Conservation (phyloP, 768 basidiomycete species). For the Trametes maxima region DNA sequence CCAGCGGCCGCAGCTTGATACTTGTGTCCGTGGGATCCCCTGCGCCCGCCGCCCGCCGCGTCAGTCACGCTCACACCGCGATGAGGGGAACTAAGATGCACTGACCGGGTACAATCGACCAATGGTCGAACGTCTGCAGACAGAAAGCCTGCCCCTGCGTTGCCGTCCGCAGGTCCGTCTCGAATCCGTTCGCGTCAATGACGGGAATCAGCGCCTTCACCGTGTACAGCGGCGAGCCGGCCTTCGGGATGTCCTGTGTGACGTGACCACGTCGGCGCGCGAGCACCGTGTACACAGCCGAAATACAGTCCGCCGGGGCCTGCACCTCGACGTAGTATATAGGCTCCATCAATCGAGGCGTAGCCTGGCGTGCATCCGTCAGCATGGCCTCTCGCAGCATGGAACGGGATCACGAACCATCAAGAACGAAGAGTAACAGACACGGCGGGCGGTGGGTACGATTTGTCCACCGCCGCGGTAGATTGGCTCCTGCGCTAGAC, state of each 20-base stretch:
- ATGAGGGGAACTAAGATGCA: conserved; percentile 15
- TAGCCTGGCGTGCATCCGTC: conserved; percentile 57
- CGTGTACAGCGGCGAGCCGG: conserved; percentile 96
- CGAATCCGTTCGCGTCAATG: conserved; percentile 98
- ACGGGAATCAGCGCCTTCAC: conserved; percentile 98
- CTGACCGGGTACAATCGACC: conserved; percentile 96
- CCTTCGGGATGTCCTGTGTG: conserved; percentile 96
- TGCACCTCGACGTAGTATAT: conserved; percentile 99
- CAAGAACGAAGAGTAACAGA: conserved; percentile 98
- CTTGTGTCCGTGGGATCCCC: conserved; percentile 98
- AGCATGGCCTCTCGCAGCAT: neutral
- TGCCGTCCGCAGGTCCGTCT: conserved; percentile 95
- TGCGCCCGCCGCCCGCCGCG: conserved; percentile 31
- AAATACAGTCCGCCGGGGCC: conserved; percentile 97
- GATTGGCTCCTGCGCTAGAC: conserved; percentile 92
- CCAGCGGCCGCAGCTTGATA: conserved; percentile 93
- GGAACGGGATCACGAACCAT: conserved; percentile 63
- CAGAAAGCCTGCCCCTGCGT: conserved; percentile 99
- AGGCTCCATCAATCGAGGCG: conserved; percentile 94
- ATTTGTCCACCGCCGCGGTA: conserved; percentile 98
- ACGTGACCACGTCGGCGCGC: conserved; percentile 99
- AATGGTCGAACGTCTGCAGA: conserved; percentile 96
- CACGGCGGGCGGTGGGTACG: conserved; percentile 96
- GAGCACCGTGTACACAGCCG: conserved; percentile 97
- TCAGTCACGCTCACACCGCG: conserved; percentile 22